A percentile compares a stretch with the other conserved stretches of the same genome.
Conservation (phyloP, 2,329 filamentous ascomycete genomes). For the Plectosphaerella plurivora region DNA sequence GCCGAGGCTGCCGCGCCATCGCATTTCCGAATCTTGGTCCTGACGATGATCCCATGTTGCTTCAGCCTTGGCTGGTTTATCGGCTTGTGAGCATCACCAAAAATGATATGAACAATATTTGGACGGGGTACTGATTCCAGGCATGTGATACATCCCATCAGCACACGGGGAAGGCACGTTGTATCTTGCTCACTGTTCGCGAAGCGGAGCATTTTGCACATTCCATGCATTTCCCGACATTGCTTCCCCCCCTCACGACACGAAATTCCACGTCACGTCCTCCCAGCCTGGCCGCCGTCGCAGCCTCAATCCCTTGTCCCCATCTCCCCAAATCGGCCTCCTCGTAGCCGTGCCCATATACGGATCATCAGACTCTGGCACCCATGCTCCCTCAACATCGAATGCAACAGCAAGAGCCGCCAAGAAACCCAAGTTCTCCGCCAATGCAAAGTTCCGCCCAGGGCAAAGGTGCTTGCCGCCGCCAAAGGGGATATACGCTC, state of each 20-base stretch:
- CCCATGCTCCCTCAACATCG: slow-evolving; percentile 13
- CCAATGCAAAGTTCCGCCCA: slow-evolving; percentile 22
- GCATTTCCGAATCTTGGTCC: too few relatives aligned
- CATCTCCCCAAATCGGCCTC: slow-evolving; percentile 6
- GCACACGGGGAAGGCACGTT: background rate
- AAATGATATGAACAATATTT: too few relatives aligned
- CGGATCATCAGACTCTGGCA: slow-evolving; percentile 9
- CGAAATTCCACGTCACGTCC: slow-evolving; percentile 16
- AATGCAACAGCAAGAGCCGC: slow-evolving; percentile 15
- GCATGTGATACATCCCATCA: too few relatives aligned
- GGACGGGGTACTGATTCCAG: too few relatives aligned
- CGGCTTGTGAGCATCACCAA: too few relatives aligned
- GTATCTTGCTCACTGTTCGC: background rate
- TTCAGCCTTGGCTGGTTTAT: too few relatives aligned
- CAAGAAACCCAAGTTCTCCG: slow-evolving; percentile 21
- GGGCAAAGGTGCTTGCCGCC: slow-evolving; percentile 26
- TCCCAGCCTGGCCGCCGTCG: slow-evolving; percentile 17
- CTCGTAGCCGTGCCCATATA: slow-evolving; percentile 8
- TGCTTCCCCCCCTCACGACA: background rate
- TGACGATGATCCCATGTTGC: too few relatives aligned
- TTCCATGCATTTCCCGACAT: too few relatives aligned
- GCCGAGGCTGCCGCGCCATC: too few relatives aligned
- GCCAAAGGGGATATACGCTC: slow-evolving; percentile 24
- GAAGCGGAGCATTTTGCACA: too few relatives aligned
- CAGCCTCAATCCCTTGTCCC: slow-evolving; percentile 7